Base-by-base conservation (phyloP, 2,329 filamentous ascomycete species). In the Clonostachys rhizophaga region DNA sequence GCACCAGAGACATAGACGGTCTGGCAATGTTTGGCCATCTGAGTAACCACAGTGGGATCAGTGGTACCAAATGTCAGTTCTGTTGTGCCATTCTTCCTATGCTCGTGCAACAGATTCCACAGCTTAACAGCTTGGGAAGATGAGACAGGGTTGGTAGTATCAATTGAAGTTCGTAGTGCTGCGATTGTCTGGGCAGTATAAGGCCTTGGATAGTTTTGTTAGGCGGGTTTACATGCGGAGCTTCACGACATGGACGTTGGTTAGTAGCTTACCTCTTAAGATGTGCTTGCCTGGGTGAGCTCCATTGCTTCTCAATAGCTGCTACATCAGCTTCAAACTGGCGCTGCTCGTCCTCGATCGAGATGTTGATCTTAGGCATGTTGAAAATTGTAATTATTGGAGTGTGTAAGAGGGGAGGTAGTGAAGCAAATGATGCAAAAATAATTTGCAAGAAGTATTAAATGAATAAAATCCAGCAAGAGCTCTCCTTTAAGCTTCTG, bases 1-100 rank as follows among this genome's bases (percentile, higher is more conserved):
- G 64, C 67, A 4, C 67, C 67, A 2, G 67, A 70, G 5, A 69
- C 63, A 46, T 70, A 70, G 7, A 69, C 60, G 3, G 67, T 68
- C 50, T 64, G 61, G 47, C 60, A 55, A 44, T 65, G 54, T 52
- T 65, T 66, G 33, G 58, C 64, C 63, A 68, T 68, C 47, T 68
- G 62, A 6, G 57, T 61, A 3, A 62, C 61, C 1, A 55, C 53
- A 1, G 62, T 54, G 1, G 66, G 66, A 20, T 69, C 64, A 1
- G 65, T 69, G 10, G 61, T 64, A 40, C 66, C 66, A 43, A 67
- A 68, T 3, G 66, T 68, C 42, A 65, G 52, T 44, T 69, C 65
- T 12, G 54, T 51, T 2, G 66, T 68, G 6, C 58, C 59, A 47
- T 62, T 61, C 34, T 52, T 55, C 34, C 55, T 57, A 49, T 69